Evolutionary conservation across 1,139 yeast species (phyloP), one percentile per base, ranked within the genome.

Genomic region (Meyerozyma sp.): DNA sequence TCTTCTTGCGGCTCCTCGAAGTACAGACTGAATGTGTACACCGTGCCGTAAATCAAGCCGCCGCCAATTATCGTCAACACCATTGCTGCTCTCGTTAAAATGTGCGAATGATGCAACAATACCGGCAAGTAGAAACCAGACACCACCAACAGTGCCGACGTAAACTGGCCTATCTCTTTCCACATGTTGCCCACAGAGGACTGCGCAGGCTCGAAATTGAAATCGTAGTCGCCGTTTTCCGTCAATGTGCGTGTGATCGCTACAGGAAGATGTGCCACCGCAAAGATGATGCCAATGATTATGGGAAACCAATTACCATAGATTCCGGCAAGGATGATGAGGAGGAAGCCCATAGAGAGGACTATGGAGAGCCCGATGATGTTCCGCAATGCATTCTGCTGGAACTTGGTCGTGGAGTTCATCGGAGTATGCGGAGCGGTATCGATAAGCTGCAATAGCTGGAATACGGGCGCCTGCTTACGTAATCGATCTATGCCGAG

Each of bases 221-320:
- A 72, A 50, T 73, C 77, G 50, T 71, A 71, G 50, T 72, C 77
- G 34, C 68, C 61, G 18, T 63, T 60, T 36, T 51, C 57, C n/a
- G 64, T 48, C 9, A 66, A 42, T 2, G 70, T 66, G 23, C 60
- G 62, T 23, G 76, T 57, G 11, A 73, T 56, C 7, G 63, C 75
- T 29, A 82, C 76, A 2, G 95, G 95, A 36, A 85, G 54, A 47
- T 89, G 90, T 3, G 95, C 93, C 36, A 81, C 56, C 35, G 81
- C 70, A 57, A 66, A 77, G 41, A 62, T 63, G 46, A 70, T 57
- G 51, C 82, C 83, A 48, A 79, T 77, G 40, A 82, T 67, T 36
- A 84, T 70, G 3, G 95, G 94, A 51, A 78, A 72, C 95, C 95
- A 87, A 60, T 84, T 85, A 42, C 85, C 84, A 58, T 74, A 82